phyloP scores from a whole-genome alignment of 495 filamentous ascomycete species.

The Aspergillus avenaceus region DNA sequence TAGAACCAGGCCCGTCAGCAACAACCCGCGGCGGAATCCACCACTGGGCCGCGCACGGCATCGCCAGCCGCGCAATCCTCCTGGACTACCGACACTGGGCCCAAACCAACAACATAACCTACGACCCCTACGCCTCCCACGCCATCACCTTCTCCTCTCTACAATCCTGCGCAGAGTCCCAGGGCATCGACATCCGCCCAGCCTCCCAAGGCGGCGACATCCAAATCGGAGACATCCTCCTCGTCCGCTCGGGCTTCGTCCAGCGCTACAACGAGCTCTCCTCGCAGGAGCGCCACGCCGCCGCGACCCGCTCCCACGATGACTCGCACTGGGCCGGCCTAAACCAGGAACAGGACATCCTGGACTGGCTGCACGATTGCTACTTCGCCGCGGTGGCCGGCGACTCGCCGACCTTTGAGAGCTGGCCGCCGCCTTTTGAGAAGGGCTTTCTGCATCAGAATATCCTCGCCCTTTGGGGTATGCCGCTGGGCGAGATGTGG shows the following conservation, averaged over 20 bases:
- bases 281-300: conserved; percentile 32
- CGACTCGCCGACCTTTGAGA: conserved; percentile 59
- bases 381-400: conserved; percentile 62
- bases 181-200: conserved; percentile 39
- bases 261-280: conserved; percentile 47
- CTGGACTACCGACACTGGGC: conserved; percentile 47
- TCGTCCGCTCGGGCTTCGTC: conserved; percentile 64
- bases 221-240: conserved; percentile 60
- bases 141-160: conserved; percentile 58
- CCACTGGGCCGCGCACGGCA: conserved; percentile 40
- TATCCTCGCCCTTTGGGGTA: conserved; percentile 61
- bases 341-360: conserved; percentile 51
- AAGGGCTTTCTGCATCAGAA: conserved; percentile 54
- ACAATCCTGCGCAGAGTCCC: conserved; percentile 50
- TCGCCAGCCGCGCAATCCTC: conserved; percentile 48
- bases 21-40: conserved; percentile 49
- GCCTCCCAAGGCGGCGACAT: conserved; percentile 56
- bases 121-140: conserved; percentile 56
- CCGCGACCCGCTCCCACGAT: conserved; percentile 39
- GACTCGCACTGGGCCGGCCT: conserved; percentile 52
- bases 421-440: conserved; percentile 53
- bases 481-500: conserved; percentile 58
- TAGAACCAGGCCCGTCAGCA: conserved; percentile 34
- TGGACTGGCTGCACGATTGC: conserved; percentile 63
- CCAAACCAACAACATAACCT: conserved; percentile 33